A percentile compares a stretch with the other conserved stretches of the same genome.
These are phyloP conservation scores for Zygosaccharomyces siamensis DNA, from an alignment of 805 yeast genomes.

Conservation along the genomic window DNA sequence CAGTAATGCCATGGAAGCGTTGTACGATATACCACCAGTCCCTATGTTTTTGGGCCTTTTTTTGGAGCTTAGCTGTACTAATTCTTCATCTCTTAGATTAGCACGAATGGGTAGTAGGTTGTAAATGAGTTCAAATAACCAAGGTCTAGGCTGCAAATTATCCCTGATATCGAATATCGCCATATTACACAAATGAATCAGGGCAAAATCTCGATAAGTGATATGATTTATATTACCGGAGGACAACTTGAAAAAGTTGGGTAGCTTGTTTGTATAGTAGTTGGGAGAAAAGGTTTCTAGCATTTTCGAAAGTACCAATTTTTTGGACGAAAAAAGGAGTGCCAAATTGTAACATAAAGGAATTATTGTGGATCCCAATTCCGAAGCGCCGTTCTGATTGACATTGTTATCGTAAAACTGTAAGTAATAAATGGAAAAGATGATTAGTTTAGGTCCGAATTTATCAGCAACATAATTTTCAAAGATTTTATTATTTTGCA, in stretches of 20 bases:
- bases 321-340: conserved; percentile 45
- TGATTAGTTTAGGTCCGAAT: conserved; percentile 49
- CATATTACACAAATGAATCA: conserved; percentile 47
- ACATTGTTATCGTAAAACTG: conserved; percentile 36
- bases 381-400: conserved; percentile 2
- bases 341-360: conserved; percentile 50
- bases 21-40: conserved; percentile 46
- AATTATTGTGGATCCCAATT: conserved; percentile 34
- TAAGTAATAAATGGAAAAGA: conserved; percentile 55
- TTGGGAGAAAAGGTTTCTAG: conserved; percentile 42
- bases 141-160: conserved; percentile 36
- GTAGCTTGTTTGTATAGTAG: conserved; percentile 47
- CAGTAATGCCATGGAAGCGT: conserved; percentile 43
- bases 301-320: conserved; percentile 37
- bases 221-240: conserved; percentile 36
- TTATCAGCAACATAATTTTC: conserved; percentile 42
- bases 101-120: conserved; percentile 48
- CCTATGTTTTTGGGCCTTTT: conserved; percentile 25
- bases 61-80: conserved; percentile 29
- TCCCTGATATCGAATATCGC: conserved; percentile 38
- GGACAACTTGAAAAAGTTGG: conserved; percentile 45
- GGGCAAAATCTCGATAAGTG: conserved; percentile 60
- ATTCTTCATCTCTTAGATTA: conserved; percentile 14
- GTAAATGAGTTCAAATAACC: conserved; percentile 55
- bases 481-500: conserved; percentile 64